phyloP scores from a whole-genome alignment of 1,284 basidiomycete species.

The Wallemia mellicola region DNA sequence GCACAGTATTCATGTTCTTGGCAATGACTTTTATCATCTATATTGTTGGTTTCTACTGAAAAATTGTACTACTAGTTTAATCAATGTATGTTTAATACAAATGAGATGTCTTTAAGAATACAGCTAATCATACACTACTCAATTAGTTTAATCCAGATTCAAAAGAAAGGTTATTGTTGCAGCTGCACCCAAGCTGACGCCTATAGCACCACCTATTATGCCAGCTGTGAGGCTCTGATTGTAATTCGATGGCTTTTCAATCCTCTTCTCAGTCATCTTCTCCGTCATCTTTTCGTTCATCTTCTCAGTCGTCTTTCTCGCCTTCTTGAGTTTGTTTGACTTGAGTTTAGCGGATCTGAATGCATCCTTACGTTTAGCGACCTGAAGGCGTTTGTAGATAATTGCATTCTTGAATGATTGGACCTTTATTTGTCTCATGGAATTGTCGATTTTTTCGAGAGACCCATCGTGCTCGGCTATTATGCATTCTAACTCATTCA shows the following conservation, averaged over 20 bases:
- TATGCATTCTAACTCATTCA: too few species aligned
- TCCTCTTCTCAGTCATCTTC: neutral
- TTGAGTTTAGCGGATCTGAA: neutral
- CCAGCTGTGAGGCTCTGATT: neutral
- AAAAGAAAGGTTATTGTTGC: neutral
- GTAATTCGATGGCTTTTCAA: neutral
- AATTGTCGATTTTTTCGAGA: neutral
- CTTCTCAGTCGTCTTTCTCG: neutral
- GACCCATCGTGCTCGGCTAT: neutral
- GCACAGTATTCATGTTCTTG: neutral
- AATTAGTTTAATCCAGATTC: neutral
- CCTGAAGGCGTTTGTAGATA: neutral
- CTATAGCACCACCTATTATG: neutral
- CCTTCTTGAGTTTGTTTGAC: neutral
- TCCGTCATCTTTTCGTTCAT: neutral
- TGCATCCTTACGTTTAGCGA: neutral
- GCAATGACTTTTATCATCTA: neutral
- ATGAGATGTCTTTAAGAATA: neutral
- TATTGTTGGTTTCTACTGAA: neutral
- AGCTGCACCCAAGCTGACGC: neutral
- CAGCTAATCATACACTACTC: neutral
- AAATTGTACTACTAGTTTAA: neutral
- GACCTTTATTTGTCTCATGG: too few species aligned
- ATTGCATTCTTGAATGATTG: neutral
- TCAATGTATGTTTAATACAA: neutral